Base-by-base conservation (phyloP, 306 rosid species). In the cucumber (Cucumis sativus) region DNA sequence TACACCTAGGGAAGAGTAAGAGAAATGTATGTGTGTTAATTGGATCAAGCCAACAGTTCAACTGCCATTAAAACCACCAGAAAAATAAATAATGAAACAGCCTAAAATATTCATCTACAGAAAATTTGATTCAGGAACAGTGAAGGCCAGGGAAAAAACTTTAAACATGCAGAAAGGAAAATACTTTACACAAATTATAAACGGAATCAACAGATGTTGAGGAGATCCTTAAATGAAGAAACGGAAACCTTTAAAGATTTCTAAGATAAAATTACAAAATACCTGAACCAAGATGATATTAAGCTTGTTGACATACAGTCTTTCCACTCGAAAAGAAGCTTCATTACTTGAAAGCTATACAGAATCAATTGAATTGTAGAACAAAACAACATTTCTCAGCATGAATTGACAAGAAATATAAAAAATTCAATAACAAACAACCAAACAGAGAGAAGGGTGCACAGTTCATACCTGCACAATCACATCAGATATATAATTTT, bases 281-380 rank as follows among this genome's bases (percentile, higher is more conserved):
- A 91, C 99, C 99, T 96, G 99, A 83, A 96, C 99, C 85, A 96
- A 87, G 79, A 96, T 96, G 76, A 96, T 86, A 80, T 96, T 96
- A 79, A 96, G 95, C 81, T 96, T 96, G 97, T 88, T 96, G 88
- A 96, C 99, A 86, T 92, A 96, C 89, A 96, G 83, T 81, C 98
- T 88, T 85, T 96, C 98, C 28, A 58, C 16, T 71, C 99, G 91
- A 84, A 92, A 96, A 57, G 99, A 96, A 35, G 89, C 84, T 75
- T 92, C 99, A 35, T 92, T 88, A 84, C 93, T 86, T 35, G 99
- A 96, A 72, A 96, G 96, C 99, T 96, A 35, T 10, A 10, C 23
- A 71, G 73, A 30, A 58, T 59, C 69, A 76, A 61, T 57, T 68
- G 76, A 76, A 60, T 56, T 63, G 61, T 30, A 52, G 18, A 73